These are phyloP conservation scores for Xerocomellus dryophilus DNA, from an alignment of 768 basidiomycete species.

Conservation along the genomic window DNA sequence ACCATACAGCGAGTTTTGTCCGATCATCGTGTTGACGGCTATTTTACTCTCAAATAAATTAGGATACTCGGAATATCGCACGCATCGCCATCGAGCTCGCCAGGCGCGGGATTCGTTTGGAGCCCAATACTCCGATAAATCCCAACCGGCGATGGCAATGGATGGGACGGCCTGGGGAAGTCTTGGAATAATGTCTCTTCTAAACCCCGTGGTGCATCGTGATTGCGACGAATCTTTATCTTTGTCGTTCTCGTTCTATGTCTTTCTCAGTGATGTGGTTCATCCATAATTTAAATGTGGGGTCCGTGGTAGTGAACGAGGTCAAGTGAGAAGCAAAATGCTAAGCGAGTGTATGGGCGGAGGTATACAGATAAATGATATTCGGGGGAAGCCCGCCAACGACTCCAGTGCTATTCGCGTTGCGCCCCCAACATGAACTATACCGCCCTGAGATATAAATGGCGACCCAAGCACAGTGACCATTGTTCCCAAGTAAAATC, in stretches of 20 bases:
- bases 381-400: slow-evolving; percentile 1
- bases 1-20: background rate
- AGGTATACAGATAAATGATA: slow-evolving; percentile 6
- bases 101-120: slow-evolving; percentile 58
- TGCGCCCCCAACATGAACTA: background rate
- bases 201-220: slow-evolving; percentile 18
- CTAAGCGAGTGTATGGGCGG: background rate
- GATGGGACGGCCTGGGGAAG: slow-evolving; percentile 78
- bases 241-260: background rate
- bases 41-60: slow-evolving; percentile 3
- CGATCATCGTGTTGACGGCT: slow-evolving; percentile 1
- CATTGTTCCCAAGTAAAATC: slow-evolving; percentile 1
- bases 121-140: slow-evolving; percentile 70
- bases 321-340: background rate
- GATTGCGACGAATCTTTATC: slow-evolving; percentile 3
- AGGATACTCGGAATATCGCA: slow-evolving; percentile 91
- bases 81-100: slow-evolving; percentile 81
- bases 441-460: background rate
- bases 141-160: slow-evolving; percentile 71
- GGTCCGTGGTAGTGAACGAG: too few species aligned
- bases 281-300: background rate
- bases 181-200: slow-evolving; percentile 47
- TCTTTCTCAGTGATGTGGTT: slow-evolving; percentile 4
- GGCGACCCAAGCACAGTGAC: background rate
- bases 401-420: slow-evolving; percentile 9